These are phyloP conservation scores for Camptophora hylomeconis DNA, from an alignment of 2,329 filamentous ascomycete species.

Conservation along the genomic window DNA sequence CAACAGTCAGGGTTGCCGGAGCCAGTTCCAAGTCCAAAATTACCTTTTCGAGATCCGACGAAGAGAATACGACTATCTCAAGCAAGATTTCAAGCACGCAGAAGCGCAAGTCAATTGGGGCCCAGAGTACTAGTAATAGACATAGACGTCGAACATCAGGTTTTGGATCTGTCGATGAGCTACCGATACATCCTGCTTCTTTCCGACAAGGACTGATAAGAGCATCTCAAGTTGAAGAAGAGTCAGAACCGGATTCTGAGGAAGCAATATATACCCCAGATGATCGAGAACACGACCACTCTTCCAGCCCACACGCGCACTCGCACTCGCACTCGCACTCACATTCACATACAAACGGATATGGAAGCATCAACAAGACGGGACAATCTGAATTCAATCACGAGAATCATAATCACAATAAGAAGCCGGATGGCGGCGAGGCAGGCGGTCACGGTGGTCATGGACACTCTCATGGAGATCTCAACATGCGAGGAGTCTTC, in stretches of 20 bases:
- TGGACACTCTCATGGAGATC: slow-evolving; percentile 69
- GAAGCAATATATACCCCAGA: slow-evolving; percentile 19
- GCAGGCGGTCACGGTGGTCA: slow-evolving; percentile 43
- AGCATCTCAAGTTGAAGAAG: slow-evolving; percentile 52
- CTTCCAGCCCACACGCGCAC: slow-evolving; percentile 6
- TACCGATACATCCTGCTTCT: slow-evolving; percentile 77
- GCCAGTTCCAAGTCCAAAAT: slow-evolving; percentile 11
- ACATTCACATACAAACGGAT: slow-evolving; percentile 10
- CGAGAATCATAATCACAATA: slow-evolving; percentile 64
- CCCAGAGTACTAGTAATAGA: slow-evolving; percentile 24
- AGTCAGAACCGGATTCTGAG: slow-evolving; percentile 38
- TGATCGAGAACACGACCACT: slow-evolving; percentile 17
- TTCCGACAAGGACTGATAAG: slow-evolving; percentile 88
- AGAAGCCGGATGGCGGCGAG: slow-evolving; percentile 47
- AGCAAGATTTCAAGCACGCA: slow-evolving; percentile 18
- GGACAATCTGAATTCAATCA: slow-evolving; percentile 36
- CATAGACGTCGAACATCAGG: slow-evolving; percentile 47
- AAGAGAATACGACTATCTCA: slow-evolving; percentile 19
- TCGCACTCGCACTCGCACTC: slow-evolving; percentile 18
- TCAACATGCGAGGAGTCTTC: slow-evolving; percentile 81
- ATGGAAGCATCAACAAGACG: slow-evolving; percentile 16
- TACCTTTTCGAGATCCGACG: slow-evolving; percentile 17
- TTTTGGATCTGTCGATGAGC: slow-evolving; percentile 49
- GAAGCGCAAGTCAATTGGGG: slow-evolving; percentile 18
- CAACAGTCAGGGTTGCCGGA: slow-evolving; percentile 47